Evolutionary conservation across 2,329 filamentous ascomycete species (phyloP), one percentile per base, ranked within the genome.

Genomic region (Fusarium xyrophilum): DNA sequence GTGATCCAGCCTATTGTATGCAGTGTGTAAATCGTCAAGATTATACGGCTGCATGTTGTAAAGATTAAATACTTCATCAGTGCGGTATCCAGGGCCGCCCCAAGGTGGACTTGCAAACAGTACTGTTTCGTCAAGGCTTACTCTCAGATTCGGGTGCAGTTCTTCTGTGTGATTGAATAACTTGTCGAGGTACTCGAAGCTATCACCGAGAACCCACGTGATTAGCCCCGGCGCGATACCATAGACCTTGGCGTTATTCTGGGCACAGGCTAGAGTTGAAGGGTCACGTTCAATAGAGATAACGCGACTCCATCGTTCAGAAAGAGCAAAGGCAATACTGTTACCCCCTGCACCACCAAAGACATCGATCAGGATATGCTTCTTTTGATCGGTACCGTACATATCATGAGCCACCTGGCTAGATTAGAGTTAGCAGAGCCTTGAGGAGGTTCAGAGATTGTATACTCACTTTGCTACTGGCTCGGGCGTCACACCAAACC

Each of bases 401-500:
- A 97, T 83, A 74, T 97, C 91, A 17, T 84, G 76, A 19, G 94
- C 93, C 55, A 97, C 93, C 80, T 90, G 88, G 62, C 92, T 91
- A 66, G 27, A 40, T 11, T n/a, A 21, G 6, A 13, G 43, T 67
- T 54, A 68, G 62, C 28, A 15, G 6, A n/a, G 30, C 5, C 2
- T 11, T 15, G 21, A 12, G 56, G 54, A 50, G 58, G 25, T 17
- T 21, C 6, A 11, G 33, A 43, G 47, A 42, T 33, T 44, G 30
- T 42, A 42, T 52, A 81, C 84, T 74, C 82, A 96, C 92, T 85
- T 89, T 63, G 96, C 96, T 30, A 99, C 88, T 7, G 92, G 91
- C 78, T 99, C 95, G 17, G 96, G 94, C 0, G 96, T 99, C 11
- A 98, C 94, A 57, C 94, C 96, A 77, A 96, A 99, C 96, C 96